Evolutionary conservation across 257 asterid genomes (phyloP), one percentile per base, ranked within the genome.

Genomic region (Galeopsis tetrahit): DNA sequence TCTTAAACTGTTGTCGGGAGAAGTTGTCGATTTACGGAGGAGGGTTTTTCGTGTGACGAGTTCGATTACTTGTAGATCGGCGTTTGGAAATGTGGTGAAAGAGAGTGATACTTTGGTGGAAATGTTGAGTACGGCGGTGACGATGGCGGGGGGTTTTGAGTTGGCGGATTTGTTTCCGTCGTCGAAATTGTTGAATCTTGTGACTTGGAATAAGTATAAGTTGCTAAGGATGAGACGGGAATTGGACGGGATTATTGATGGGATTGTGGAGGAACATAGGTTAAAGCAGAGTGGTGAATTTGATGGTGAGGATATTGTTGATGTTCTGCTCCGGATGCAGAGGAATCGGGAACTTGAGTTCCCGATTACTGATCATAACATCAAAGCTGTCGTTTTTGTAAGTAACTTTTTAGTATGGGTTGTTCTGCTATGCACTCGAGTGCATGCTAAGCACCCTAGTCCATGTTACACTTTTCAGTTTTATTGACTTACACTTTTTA

Each of bases 151-250:
- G 1, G 82, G 81, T 0, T 77, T 79, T 5, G 71, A 72, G 69
- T 3, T 70, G 11, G 81, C 82, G 0, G 85, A 79, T 63, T 10
- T 85, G 7, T 82, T 75, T 15, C 89, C 89, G 2, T 82, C 83
- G 0, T 43, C 58, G 10, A 75, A 61, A 55, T 8, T 82, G 61
- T 75, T 85, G 34, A 61, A 28, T 15, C 6, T 15, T 0, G 43
- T 80, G 4, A 60, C 74, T 2, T 17, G 60, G 60, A 28, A 53
- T 7, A 28, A 49, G 56, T 49, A 49, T 5, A 49, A 14, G 5
- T 31, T 79, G 78, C 0, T 66, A 15, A 13, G 74, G 61, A 70
- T 76, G 71, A 77, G 82, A 1, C 46, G 65, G 0, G 32, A 11
- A 32, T 2, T 76, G 2, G 88, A 84, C 1, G n/a, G 1, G 0